Conservation (phyloP, 2,329 filamentous ascomycete species). For the Ophiostoma pallidulum region DNA sequence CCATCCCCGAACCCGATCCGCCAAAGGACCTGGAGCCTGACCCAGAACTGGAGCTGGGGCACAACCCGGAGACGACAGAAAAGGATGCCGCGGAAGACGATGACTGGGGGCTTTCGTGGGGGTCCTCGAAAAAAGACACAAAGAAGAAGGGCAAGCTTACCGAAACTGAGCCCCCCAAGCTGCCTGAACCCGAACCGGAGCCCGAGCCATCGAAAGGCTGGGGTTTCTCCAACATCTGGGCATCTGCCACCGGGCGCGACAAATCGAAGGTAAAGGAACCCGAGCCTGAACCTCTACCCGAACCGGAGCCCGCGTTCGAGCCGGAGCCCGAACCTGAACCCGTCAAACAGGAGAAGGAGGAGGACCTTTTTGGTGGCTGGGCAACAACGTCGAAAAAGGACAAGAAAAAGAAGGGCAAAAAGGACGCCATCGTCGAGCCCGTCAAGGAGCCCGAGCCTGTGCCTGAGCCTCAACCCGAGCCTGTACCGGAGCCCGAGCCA, state of each 20-base stretch:
- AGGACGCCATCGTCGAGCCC: slow-evolving; percentile 12
- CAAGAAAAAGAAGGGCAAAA: slow-evolving; percentile 18
- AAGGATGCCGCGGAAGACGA: slow-evolving; percentile 19
- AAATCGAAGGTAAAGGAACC: background rate
- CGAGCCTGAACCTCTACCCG: background rate
- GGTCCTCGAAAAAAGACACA: slow-evolving; percentile 32
- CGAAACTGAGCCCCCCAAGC: slow-evolving; percentile 21
- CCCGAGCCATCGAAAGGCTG: slow-evolving; percentile 1
- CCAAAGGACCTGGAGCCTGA: slow-evolving; percentile 8
- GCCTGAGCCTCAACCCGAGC: slow-evolving; percentile 11
- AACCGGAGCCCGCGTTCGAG: background rate
- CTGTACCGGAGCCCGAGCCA: slow-evolving; percentile 9
- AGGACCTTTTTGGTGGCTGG: slow-evolving; percentile 15
- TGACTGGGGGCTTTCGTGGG: slow-evolving; percentile 33
- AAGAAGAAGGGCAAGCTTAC: slow-evolving; percentile 27
- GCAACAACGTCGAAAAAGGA: slow-evolving; percentile 1
- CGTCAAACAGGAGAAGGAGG: slow-evolving; percentile 6
- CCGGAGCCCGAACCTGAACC: slow-evolving; percentile 15
- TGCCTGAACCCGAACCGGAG: slow-evolving; percentile 5
- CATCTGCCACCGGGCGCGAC: background rate
- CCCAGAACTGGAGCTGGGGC: slow-evolving; percentile 5
- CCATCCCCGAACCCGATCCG: slow-evolving; percentile 10
- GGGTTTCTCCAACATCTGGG: background rate
- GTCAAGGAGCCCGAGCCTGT: slow-evolving; percentile 14
- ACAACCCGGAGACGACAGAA: background rate